phyloP scores from a whole-genome alignment of 2,329 filamentous ascomycete species.

The Sclerotinia sclerotiorum region DNA sequence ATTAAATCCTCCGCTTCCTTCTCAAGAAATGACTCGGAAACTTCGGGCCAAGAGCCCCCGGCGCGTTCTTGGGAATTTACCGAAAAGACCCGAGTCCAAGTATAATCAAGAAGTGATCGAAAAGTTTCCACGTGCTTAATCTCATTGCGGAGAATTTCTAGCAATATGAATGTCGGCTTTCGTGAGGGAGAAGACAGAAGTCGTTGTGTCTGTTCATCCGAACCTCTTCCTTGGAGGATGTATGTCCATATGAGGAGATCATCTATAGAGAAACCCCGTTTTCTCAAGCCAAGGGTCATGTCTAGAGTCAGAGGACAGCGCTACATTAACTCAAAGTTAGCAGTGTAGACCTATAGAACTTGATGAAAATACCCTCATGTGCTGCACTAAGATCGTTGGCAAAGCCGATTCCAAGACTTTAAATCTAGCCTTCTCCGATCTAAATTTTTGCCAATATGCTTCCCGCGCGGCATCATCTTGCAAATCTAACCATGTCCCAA shows the following conservation, averaged over 20 bases:
- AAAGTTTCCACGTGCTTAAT: constrained; percentile 29
- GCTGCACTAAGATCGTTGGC: constrained; percentile 26
- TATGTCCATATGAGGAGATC: constrained; percentile 38
- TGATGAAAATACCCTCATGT: constrained; percentile 23
- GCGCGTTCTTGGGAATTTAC: not conserved
- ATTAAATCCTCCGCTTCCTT: not conserved
- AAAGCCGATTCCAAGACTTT: constrained; percentile 21
- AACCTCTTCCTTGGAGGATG: constrained; percentile 30
- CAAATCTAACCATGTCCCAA: constrained; percentile 30
- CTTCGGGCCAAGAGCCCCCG: not conserved
- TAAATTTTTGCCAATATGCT: constrained; percentile 26
- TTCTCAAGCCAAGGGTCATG: constrained; percentile 2
- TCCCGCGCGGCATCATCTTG: constrained; percentile 6
- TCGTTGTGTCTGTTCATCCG: constrained; percentile 33
- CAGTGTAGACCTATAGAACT: not conserved
- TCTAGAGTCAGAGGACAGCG: not conserved
- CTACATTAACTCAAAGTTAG: constrained; percentile 15
- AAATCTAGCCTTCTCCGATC: not conserved
- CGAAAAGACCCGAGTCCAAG: constrained; percentile 24
- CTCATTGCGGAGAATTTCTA: constrained; percentile 33
- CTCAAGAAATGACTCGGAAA: constrained; percentile 1
- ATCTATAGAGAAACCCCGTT: constrained; percentile 25
- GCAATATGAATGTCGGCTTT: constrained; percentile 35
- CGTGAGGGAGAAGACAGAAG: constrained; percentile 27
- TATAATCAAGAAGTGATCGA: constrained; percentile 25